Percentiles rank a stretch among this genome's conserved stretches.
These are phyloP conservation scores for Teratosphaeria destructans DNA, from an alignment of 2,329 filamentous ascomycete genomes.

Conservation along the genomic window DNA sequence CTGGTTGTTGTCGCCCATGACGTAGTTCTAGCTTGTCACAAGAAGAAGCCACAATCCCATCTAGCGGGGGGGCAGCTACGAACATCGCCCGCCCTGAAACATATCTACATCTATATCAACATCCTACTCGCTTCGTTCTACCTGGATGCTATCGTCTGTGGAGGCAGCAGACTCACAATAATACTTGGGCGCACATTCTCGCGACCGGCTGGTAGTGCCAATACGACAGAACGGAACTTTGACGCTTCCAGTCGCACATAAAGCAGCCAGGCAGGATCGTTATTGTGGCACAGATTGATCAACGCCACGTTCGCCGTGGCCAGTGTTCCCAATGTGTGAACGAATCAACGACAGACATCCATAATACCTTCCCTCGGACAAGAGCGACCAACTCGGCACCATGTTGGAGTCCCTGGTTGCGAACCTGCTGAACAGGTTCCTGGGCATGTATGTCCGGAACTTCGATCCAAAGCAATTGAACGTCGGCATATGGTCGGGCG, in stretches of 20 bases:
- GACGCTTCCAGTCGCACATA: neutral
- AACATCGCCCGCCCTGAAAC: neutral
- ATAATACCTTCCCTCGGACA: neutral
- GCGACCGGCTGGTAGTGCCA: neutral
- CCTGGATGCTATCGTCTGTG: neutral
- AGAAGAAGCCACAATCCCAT: neutral
- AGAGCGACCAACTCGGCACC: slow-evolving; percentile 30
- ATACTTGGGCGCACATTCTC: neutral
- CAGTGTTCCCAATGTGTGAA: neutral
- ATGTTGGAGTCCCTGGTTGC: slow-evolving; percentile 96
- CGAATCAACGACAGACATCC: neutral
- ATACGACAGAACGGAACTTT: neutral
- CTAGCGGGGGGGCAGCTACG: slow-evolving; percentile 5
- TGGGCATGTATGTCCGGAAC: slow-evolving; percentile 99
- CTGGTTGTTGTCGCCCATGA: neutral
- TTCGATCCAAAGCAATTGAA: slow-evolving; percentile 97
- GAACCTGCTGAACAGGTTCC: slow-evolving; percentile 93
- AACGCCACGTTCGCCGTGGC: neutral
- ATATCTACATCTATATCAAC: neutral
- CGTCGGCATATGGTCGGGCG: slow-evolving; percentile 96
- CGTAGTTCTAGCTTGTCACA: neutral
- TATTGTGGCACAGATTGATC: neutral
- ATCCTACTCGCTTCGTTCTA: neutral
- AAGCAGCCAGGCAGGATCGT: neutral
- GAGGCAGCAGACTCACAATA: too few species aligned